phyloP scores from a whole-genome alignment of 2,329 filamentous ascomycete species.

The Pseudogymnoascus verrucosus region DNA sequence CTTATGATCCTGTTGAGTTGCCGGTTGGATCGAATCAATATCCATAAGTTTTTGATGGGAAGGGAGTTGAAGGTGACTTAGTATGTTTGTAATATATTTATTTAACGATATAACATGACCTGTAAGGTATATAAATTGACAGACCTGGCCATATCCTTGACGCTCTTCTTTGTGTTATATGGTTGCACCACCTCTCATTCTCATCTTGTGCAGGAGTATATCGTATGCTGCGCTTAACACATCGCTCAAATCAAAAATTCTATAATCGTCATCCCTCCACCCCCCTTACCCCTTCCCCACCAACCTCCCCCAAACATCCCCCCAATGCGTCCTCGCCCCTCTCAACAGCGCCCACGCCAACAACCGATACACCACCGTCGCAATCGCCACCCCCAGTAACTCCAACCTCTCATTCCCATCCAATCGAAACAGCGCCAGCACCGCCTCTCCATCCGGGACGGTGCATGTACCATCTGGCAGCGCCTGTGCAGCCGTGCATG shows the following conservation, averaged over 20 bases:
- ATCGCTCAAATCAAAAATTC: neutral
- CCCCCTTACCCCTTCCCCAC: neutral
- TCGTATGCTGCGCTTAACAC: neutral
- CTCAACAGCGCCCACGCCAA: conserved; percentile 53
- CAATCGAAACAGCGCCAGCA: conserved; percentile 58
- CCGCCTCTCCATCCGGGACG: conserved; percentile 58
- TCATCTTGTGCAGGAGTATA: neutral
- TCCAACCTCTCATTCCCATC: conserved; percentile 53
- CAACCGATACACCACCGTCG: conserved; percentile 56
- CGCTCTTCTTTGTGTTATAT: neutral
- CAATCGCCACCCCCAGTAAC: conserved; percentile 53
- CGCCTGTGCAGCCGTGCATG: conserved; percentile 52
- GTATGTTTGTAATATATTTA: neutral
- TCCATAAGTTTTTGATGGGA: too few relatives aligned
- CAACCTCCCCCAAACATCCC: conserved; percentile 9
- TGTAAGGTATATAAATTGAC: neutral
- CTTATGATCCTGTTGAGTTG: neutral
- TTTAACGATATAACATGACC: neutral
- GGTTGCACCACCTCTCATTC: too few relatives aligned
- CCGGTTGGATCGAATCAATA: neutral
- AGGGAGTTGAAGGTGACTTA: neutral
- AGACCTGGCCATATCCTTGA: neutral
- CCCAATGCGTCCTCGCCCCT: conserved; percentile 45
- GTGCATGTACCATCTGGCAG: conserved; percentile 54
- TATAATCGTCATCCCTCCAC: neutral